Evolutionary conservation across 306 rosid genomes (phyloP), one percentile per base, ranked within the genome.

Genomic region (Glycyrrhiza uralensis): DNA sequence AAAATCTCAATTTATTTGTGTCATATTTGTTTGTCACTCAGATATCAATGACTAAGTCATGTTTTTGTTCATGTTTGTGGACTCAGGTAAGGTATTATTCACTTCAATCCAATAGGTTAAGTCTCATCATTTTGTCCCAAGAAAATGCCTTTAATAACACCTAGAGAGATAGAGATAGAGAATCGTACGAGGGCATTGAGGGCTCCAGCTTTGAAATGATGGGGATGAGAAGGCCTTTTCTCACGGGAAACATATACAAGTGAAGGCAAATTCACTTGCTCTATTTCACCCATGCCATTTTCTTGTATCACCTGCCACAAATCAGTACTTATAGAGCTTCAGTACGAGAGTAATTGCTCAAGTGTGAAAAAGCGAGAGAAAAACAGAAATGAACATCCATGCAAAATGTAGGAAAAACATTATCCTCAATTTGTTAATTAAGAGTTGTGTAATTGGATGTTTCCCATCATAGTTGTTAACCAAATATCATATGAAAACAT

Each of bases 131-230:
- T 69, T 38, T 52, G 75, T 38, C 54, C 29, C 29, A 2, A 13
- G 8, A 44, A 46, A 68, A 18, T 68, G 35, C 22, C 33, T 47
- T 60, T 28, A 15, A 61, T 49, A 65, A 64, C 20, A 13, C 13
- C 10, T 51, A 58, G 14, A 61, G 7, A 45, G 33, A 54, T 24
- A 75, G 51, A 12, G 44, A 70, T 1, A 46, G 38, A 50, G 45
- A 52, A 13, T 61, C 61, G 13, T 87, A 87, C 91, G 15, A 92
- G 85, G 58, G 64, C 86, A 71, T 92, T 92, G 44, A 85, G 84
- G 1, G 96, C 92, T 66, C 93, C 96, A 10, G 92, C 97, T 72
- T 89, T 92, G 87, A 85, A 89, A 84, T 81, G 77, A 59, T 87
- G 93, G 9, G 82, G 81, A 54, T 74, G 84, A 67, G 79, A 52